Conservation (phyloP, 805 yeast genomes). For the Kluyveromyces nonfermentans region DNA sequence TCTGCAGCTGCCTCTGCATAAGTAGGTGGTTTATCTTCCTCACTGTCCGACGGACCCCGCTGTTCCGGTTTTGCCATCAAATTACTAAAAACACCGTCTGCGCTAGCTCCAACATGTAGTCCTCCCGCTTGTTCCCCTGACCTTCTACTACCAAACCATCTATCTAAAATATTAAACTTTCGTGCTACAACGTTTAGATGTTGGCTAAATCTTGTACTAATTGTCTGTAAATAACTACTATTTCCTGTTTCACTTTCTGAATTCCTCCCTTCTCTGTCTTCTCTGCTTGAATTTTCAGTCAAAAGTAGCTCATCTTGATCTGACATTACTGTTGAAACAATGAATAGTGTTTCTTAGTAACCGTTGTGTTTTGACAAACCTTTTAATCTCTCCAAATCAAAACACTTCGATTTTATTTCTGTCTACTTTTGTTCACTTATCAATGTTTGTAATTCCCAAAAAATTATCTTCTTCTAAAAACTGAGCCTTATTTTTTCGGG, state of each 20-base stretch:
- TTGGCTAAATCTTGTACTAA: constrained; percentile 1
- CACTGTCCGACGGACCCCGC: constrained; percentile 9
- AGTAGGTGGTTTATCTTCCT: constrained; percentile 61
- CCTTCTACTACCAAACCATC: constrained; percentile 23
- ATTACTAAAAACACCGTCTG: constrained; percentile 90
- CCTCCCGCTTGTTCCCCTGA: constrained; percentile 7
- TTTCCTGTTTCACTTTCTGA: background rate
- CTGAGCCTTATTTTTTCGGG: background rate
- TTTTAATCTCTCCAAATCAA: no score
- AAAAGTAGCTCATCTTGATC: background rate
- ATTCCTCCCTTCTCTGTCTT: no score
- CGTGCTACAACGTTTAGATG: constrained; percentile 23
- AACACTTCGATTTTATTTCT: background rate
- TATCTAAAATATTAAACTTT: constrained; percentile 33
- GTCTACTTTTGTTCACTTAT: background rate
- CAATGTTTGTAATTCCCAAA: no score
- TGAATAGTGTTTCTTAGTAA: background rate
- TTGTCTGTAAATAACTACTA: background rate
- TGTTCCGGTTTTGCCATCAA: constrained; percentile 81
- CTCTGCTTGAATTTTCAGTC: constrained; percentile 1
- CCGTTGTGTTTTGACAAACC: background rate
- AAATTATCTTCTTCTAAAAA: background rate
- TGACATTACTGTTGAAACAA: background rate
- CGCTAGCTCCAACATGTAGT: constrained; percentile 19
- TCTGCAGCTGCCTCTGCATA: constrained; percentile 95